Evolutionary conservation across 768 basidiomycete species (phyloP).

Genomic region (Panaeolus cyanescens): DNA sequence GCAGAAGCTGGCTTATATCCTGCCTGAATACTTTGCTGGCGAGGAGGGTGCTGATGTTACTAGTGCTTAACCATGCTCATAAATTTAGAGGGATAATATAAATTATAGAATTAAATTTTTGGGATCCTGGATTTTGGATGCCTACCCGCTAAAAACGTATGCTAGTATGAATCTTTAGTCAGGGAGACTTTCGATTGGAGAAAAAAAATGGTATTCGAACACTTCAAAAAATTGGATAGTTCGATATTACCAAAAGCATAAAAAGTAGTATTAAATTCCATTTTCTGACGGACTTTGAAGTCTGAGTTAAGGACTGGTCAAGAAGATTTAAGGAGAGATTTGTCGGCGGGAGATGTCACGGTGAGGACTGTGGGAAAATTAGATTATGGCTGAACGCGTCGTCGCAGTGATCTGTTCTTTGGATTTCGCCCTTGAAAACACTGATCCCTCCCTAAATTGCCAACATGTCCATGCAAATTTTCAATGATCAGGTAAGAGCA

Average conservation of each 20-base stretch:
- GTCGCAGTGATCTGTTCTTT: neutral
- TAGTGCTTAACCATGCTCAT: neutral
- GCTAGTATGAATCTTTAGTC: no score
- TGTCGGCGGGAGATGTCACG: no score
- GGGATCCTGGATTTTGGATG: no score
- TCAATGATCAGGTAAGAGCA: slow-evolving; percentile 22
- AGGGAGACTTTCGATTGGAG: no score
- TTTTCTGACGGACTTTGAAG: no score
- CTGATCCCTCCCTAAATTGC: neutral
- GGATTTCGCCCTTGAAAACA: neutral
- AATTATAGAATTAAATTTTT: neutral
- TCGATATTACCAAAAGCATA: no score
- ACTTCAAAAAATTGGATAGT: no score
- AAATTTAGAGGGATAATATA: neutral
- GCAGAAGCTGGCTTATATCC: slow-evolving; percentile 71
- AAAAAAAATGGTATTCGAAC: no score
- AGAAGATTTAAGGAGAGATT: no score
- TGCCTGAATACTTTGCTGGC: slow-evolving; percentile 71
- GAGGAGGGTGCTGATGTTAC: slow-evolving; percentile 10
- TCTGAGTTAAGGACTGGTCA: no score
- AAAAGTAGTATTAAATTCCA: no score
- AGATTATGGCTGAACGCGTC: slow-evolving; percentile 1
- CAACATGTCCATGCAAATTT: slow-evolving; percentile 30
- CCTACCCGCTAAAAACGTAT: no score
- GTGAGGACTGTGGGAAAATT: neutral